A percentile compares a stretch with the other conserved stretches of the same genome.
These are phyloP conservation scores for Aeschynomene evenia DNA, from an alignment of 306 rosid genomes.

Conservation along the genomic window DNA sequence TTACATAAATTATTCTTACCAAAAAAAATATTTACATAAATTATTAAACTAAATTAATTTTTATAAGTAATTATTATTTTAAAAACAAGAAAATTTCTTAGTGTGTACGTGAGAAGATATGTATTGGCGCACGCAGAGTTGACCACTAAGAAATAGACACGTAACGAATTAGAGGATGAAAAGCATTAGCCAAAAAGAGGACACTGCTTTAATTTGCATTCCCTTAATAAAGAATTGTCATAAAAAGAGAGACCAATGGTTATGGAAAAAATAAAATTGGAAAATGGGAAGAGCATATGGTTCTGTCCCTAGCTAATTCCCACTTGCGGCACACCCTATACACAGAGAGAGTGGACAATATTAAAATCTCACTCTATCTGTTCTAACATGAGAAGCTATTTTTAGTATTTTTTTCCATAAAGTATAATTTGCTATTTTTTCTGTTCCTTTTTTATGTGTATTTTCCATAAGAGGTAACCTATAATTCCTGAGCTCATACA, in stretches of 20 bases:
- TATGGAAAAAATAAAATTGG: slow-evolving; percentile 29
- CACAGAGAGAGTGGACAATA: slow-evolving; percentile 10
- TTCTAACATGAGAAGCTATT: slow-evolving; percentile 5
- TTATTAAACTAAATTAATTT: no score
- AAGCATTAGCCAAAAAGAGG: background rate
- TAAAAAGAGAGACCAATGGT: slow-evolving; percentile 51
- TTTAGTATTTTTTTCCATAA: background rate
- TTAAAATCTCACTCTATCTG: slow-evolving; percentile 18
- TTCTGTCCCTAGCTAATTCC: slow-evolving; percentile 50
- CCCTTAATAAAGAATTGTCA: slow-evolving; percentile 44
- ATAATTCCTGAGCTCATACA: background rate
- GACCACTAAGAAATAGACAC: slow-evolving; percentile 30
- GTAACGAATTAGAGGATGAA: slow-evolving; percentile 21
- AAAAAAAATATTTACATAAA: no score
- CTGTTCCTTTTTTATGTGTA: background rate
- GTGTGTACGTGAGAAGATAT: background rate
- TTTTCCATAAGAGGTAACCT: slow-evolving; percentile 17
- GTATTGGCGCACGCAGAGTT: background rate
- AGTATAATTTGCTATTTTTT: background rate
- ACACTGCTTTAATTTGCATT: background rate
- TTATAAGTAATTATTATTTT: no score
- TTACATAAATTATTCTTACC: no score
- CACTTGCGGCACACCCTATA: slow-evolving; percentile 24
- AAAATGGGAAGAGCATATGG: slow-evolving; percentile 44
- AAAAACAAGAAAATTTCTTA: no score